These are phyloP conservation scores for Bertia moriformis DNA, from an alignment of 2,329 filamentous ascomycete species.

Conservation along the genomic window DNA sequence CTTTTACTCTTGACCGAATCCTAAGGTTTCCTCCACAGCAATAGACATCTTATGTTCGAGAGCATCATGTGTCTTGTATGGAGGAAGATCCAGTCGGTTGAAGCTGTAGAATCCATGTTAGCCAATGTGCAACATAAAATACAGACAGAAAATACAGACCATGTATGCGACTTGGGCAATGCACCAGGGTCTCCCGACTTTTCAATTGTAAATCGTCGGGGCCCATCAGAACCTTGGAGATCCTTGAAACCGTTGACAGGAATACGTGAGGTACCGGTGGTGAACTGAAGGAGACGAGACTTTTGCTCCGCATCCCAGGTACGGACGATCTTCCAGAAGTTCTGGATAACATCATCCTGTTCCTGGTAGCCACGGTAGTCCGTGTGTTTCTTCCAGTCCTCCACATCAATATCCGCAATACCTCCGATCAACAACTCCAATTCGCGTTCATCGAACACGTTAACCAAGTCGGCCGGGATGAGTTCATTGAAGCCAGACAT, in stretches of 20 bases:
- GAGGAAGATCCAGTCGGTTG: conserved; percentile 87
- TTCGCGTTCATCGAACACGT: conserved; percentile 96
- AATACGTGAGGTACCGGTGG: conserved; percentile 91
- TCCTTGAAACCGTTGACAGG: conserved; percentile 99
- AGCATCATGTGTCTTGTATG: conserved; percentile 77
- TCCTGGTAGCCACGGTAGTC: conserved; percentile 98
- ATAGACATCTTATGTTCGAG: conserved; percentile 85
- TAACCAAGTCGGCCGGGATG: conserved; percentile 89
- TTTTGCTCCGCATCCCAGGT: conserved; percentile 98
- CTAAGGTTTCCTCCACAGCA: conserved; percentile 96
- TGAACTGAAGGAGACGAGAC: conserved; percentile 87
- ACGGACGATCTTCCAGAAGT: conserved; percentile 97
- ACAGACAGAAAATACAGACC: conserved; percentile 52
- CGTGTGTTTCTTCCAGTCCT: conserved; percentile 99
- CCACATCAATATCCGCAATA: conserved; percentile 98
- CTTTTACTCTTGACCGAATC: conserved; percentile 89
- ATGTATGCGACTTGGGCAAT: conserved; percentile 92
- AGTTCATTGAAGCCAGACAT: conserved; percentile 95
- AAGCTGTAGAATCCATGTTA: conserved; percentile 49
- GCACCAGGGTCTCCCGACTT: conserved; percentile 86
- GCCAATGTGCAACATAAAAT: background rate
- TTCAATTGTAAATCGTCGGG: conserved; percentile 90
- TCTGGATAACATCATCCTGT: conserved; percentile 89
- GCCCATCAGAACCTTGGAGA: conserved; percentile 89
- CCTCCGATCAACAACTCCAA: conserved; percentile 91